These are phyloP conservation scores for Diphasiastrum complanatum DNA, from an alignment of 83 land plant species.

Conservation along the genomic window DNA sequence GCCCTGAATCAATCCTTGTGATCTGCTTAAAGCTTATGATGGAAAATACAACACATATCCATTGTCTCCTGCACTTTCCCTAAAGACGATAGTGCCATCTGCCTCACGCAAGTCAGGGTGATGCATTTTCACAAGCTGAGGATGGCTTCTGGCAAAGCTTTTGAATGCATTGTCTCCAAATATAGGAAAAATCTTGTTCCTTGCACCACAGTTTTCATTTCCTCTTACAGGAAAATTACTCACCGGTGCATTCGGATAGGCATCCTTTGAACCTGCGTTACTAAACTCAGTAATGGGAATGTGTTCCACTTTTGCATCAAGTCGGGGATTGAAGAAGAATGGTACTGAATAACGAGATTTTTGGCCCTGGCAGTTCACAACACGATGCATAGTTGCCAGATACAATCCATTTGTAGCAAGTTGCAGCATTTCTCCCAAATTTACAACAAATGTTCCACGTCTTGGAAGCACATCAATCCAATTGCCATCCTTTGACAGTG, in stretches of 20 bases:
- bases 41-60: no score
- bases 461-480: conserved; percentile 26
- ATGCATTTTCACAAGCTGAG: conserved; percentile 17
- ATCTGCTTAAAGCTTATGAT: no score
- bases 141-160: conserved; percentile 28
- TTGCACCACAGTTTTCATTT: conserved; percentile 19
- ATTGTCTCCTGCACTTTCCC: no score
- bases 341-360: conserved; percentile 22
- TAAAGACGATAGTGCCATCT: conserved; percentile 11
- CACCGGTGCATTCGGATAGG: conserved; percentile 4
- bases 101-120: conserved; percentile 15
- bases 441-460: conserved; percentile 23
- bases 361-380: conserved; percentile 2
- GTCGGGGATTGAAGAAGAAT: conserved; percentile 25
- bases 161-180: conserved; percentile 23
- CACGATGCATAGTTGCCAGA: conserved; percentile 26
- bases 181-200: conserved; percentile 17
- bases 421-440: conserved; percentile 29
- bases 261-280: neutral
- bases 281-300: neutral
- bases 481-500: conserved; percentile 14
- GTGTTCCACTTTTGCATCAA: conserved; percentile 13
- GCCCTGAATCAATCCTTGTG: no score
- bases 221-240: no score
- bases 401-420: conserved; percentile 22